These are phyloP conservation scores for Coemansia biformis DNA, from an alignment of 192 early-diverging fungal genomes.

Conservation along the genomic window DNA sequence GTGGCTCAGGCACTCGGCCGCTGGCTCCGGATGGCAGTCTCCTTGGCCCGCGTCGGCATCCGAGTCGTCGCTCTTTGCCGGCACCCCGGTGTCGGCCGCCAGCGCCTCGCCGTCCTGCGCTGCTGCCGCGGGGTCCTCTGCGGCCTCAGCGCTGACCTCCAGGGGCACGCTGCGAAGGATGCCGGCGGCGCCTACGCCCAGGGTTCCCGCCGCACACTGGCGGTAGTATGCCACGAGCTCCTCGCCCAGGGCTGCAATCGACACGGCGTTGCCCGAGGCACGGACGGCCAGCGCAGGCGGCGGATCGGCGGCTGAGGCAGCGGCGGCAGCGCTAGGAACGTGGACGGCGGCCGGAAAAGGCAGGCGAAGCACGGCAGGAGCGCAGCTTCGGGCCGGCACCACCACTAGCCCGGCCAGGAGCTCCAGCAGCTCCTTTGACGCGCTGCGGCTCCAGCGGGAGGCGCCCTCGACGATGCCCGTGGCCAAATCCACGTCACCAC, in stretches of 20 bases:
- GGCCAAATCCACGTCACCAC: slow-evolving; percentile 31
- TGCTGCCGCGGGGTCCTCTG: background rate
- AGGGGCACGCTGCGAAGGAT: background rate
- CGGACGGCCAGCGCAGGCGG: background rate
- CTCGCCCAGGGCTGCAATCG: background rate
- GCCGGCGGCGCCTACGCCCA: background rate
- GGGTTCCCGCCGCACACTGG: background rate
- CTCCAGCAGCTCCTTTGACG: slow-evolving; percentile 2
- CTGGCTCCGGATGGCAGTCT: background rate
- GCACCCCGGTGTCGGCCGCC: no score
- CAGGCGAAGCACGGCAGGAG: background rate
- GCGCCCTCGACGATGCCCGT: slow-evolving; percentile 1
- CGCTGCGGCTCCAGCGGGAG: background rate
- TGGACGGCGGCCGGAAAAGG: background rate
- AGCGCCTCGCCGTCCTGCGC: no score
- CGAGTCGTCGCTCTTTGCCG: no score
- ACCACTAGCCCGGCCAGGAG: background rate
- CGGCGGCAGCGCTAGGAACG: no score
- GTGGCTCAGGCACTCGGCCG: background rate
- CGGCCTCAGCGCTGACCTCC: background rate
- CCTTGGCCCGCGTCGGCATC: background rate
- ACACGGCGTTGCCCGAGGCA: background rate
- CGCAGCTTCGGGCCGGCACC: background rate
- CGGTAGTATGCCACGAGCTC: background rate
- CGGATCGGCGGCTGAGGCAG: background rate